phyloP scores from a whole-genome alignment of 208 protist genomes.

The Leishmania martiniquensis region DNA sequence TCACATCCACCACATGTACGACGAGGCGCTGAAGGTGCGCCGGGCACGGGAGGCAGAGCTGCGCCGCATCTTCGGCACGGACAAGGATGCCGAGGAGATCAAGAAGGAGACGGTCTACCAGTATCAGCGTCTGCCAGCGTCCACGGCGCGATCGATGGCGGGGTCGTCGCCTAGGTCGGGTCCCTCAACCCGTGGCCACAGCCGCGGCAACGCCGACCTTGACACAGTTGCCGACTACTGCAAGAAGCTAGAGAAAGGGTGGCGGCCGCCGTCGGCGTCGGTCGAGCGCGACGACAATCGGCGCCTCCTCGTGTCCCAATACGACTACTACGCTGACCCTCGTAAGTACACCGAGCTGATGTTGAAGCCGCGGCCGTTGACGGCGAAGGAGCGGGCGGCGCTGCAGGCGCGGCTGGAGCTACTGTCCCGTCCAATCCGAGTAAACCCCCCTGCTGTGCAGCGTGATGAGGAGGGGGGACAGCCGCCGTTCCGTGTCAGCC shows the following conservation, averaged over 20 bases:
- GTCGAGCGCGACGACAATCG: constrained; percentile 56
- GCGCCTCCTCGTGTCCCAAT: constrained; percentile 57
- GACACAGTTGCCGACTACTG: constrained; percentile 23
- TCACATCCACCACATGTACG: constrained; percentile 77
- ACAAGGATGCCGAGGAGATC: constrained; percentile 24
- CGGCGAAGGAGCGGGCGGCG: constrained; percentile 20
- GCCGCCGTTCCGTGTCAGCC: constrained; percentile 64
- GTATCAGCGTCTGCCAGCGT: constrained; percentile 25
- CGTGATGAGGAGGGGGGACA: constrained; percentile 29
- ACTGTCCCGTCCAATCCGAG: constrained; percentile 52
- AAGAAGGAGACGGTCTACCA: constrained; percentile 29
- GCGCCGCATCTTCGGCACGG: constrained; percentile 41
- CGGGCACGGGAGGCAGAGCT: constrained; percentile 40
- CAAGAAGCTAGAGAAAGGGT: constrained; percentile 42
- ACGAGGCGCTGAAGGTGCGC: constrained; percentile 50
- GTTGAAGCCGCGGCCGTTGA: constrained; percentile 26
- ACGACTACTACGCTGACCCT: constrained; percentile 50
- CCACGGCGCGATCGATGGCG: constrained; percentile 5
- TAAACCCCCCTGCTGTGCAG: constrained; percentile 44
- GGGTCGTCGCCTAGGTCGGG: constrained; percentile 14
- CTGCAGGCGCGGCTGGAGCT: constrained; percentile 44
- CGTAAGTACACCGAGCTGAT: constrained; percentile 30
- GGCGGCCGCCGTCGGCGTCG: constrained; percentile 58
- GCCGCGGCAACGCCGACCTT: neutral
- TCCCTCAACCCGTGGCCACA: neutral